Percentiles rank a stretch among this genome's conserved stretches.
phyloP scores from a whole-genome alignment of 371 early-diverging fungal species.

The Gilbertella persicaria region DNA sequence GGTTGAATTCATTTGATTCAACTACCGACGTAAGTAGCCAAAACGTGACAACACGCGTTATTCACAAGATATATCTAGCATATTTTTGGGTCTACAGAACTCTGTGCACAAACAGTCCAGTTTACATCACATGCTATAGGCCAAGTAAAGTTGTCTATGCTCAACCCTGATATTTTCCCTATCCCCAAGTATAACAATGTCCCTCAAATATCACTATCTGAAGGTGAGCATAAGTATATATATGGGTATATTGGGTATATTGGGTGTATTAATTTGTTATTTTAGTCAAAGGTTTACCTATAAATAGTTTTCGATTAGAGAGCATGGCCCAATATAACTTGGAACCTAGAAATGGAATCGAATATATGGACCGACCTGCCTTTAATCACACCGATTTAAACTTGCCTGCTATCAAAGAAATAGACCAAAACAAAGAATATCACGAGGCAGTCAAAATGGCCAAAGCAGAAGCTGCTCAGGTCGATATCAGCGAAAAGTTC shows the following conservation, averaged over 20 bases:
- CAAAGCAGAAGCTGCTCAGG: slow-evolving; percentile 30
- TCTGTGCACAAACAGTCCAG: slow-evolving; percentile 61
- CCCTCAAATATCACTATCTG: slow-evolving; percentile 20
- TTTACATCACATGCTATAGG: slow-evolving; percentile 58
- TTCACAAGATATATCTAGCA: slow-evolving; percentile 47
- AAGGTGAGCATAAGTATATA: neutral
- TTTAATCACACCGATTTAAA: slow-evolving; percentile 31
- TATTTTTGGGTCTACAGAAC: slow-evolving; percentile 59
- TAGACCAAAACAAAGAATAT: slow-evolving; percentile 29
- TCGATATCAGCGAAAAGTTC: slow-evolving; percentile 20
- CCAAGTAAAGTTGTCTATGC: slow-evolving; percentile 58
- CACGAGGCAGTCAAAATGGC: slow-evolving; percentile 33
- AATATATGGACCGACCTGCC: slow-evolving; percentile 4
- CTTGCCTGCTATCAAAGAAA: slow-evolving; percentile 19
- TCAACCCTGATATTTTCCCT: slow-evolving; percentile 65
- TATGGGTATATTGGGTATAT: no score
- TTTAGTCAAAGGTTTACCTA: slow-evolving; percentile 27
- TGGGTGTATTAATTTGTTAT: neutral
- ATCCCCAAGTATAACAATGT: slow-evolving; percentile 61
- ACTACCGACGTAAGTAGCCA: slow-evolving; percentile 57
- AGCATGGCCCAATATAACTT: slow-evolving; percentile 33
- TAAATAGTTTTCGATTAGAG: slow-evolving; percentile 23
- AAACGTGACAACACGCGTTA: neutral
- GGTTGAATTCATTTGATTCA: slow-evolving; percentile 74
- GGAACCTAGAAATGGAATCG: slow-evolving; percentile 29